Evolutionary conservation across 2,329 filamentous ascomycete species (phyloP), one percentile per base, ranked within the genome.

Genomic region (Sporothrix luriei): DNA sequence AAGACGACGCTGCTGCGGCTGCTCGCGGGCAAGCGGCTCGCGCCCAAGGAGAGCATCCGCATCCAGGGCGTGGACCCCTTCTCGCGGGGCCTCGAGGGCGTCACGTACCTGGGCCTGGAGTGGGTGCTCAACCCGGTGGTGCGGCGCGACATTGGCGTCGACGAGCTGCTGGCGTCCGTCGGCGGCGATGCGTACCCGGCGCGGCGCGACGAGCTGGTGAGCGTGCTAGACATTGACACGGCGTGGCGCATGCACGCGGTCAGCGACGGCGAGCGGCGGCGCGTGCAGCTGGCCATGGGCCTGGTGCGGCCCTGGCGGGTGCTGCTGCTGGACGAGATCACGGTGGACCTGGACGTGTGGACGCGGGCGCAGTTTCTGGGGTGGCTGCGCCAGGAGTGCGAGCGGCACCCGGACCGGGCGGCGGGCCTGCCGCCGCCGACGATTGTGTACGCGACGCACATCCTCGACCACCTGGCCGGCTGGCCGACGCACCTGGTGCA

Each of bases 41-140:
- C 94, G 0, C 94, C 95, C 0, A 82, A 83, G 68, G 83, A 86
- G 77, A 88, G 89, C 73, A 91, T 99, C 78, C 83, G 82, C 76
- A 90, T 99, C 72, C 90, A 88, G 64, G 92, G 91, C 73, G 88
- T 92, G 64, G 95, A 99, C 80, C 95, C 95, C 10, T 99, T 99
- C 87, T 91, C 92, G 79, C 87, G 93, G 48, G 88, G 90, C 13
- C 88, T 97, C 38, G 92, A 97, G 80, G 95, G 95, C 72, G 94
- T 99, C 43, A 98, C 94, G 26, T 99, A 99, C 80, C 90, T 99
- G 9, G 95, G 95, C 0, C 88, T 97, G 0, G 95, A 99, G 84
- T 99, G 95, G 95, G 95, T 98, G 3, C 87, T 99, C 11, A 98
- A 98, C 83, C 92, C 92, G 64, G 97, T 98, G 76, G 95, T 98